Evolutionary conservation across 768 basidiomycete species (phyloP).

Genomic region (Phanerochaete sordida): DNA sequence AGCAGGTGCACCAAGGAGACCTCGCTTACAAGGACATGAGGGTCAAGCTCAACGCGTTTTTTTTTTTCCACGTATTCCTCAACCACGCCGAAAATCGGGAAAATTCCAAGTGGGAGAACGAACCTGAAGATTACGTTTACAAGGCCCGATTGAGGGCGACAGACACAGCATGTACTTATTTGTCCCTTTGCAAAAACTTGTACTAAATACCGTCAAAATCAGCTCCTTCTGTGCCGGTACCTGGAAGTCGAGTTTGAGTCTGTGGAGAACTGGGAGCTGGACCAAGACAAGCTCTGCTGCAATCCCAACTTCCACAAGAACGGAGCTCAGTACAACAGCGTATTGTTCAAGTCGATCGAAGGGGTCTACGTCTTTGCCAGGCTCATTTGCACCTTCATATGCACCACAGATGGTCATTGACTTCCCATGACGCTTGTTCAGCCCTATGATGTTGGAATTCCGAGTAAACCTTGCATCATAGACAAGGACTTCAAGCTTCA

Average conservation of each 20-base stretch:
- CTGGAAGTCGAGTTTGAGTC: conserved; percentile 21
- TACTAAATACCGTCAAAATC: neutral
- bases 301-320: conserved; percentile 14
- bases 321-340: conserved; percentile 19
- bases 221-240: conserved; percentile 13
- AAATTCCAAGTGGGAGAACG: neutral
- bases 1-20: neutral
- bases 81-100: neutral
- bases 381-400: neutral
- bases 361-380: neutral
- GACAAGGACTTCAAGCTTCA: neutral
- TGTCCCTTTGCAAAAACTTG: neutral
- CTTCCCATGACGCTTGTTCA: neutral
- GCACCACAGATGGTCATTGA: neutral
- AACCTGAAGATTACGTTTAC: neutral
- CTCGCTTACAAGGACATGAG: neutral
- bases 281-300: conserved; percentile 15
- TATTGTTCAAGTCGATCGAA: conserved; percentile 16
- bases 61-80: neutral
- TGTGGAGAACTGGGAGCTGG: conserved; percentile 12
- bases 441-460: neutral
- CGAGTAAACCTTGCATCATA: neutral
- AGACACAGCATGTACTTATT: neutral
- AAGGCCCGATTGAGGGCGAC: neutral
- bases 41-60: neutral